Evolutionary conservation across 2,329 filamentous ascomycete genomes (phyloP).

Genomic region (Sphaceloma murrayae): DNA sequence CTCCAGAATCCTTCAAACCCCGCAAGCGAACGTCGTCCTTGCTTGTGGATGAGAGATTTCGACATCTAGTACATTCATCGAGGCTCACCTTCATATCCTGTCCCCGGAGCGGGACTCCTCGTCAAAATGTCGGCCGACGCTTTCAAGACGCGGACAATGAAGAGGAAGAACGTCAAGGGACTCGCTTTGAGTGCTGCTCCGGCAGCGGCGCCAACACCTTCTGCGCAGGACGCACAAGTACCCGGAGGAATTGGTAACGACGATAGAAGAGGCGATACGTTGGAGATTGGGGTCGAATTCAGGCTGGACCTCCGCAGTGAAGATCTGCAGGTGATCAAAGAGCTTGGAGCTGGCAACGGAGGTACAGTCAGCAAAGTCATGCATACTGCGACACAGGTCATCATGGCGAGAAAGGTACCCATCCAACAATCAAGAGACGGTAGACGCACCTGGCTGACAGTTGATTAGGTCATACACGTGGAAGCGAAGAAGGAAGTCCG

Average conservation of each 20-base stretch:
- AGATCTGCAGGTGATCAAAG: constrained; percentile 85
- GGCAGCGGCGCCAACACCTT: constrained; percentile 61
- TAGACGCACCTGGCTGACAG: constrained; percentile 5
- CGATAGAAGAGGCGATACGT: constrained; percentile 54
- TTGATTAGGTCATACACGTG: constrained; percentile 78
- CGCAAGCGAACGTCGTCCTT: not conserved
- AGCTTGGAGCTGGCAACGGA: constrained; percentile 90
- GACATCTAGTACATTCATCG: too few species aligned
- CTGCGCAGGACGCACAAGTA: constrained; percentile 58
- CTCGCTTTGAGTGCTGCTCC: constrained; percentile 74
- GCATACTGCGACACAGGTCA: constrained; percentile 85
- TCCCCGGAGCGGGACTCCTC: not conserved
- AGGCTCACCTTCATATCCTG: not conserved
- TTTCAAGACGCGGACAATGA: constrained; percentile 69
- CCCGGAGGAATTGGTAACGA: constrained; percentile 51
- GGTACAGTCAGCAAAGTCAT: constrained; percentile 97
- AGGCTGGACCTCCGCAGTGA: constrained; percentile 85
- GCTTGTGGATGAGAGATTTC: not conserved
- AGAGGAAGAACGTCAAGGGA: constrained; percentile 98
- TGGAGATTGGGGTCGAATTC: constrained; percentile 97
- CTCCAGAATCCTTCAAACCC: too few species aligned
- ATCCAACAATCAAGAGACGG: not conserved
- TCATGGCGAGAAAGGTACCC: constrained; percentile 93
- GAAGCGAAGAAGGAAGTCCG: constrained; percentile 96
- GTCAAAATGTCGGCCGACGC: constrained; percentile 46